A percentile compares a stretch with the other conserved stretches of the same genome.
These are phyloP conservation scores for Colletotrichum sp. DNA, from an alignment of 2,329 filamentous ascomycete genomes.

Conservation along the genomic window DNA sequence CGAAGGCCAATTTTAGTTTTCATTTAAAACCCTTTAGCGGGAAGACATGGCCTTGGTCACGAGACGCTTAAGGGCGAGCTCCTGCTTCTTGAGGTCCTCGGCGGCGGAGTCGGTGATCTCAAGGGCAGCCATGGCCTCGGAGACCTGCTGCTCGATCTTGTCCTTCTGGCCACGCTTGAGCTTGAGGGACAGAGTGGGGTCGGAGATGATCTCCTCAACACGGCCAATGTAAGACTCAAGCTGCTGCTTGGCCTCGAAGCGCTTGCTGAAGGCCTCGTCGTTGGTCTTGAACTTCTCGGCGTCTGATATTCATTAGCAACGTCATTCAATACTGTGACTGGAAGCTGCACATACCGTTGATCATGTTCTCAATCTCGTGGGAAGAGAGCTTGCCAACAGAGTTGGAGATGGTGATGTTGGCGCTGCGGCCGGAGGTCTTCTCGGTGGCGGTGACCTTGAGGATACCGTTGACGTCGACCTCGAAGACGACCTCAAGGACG, in stretches of 20 bases:
- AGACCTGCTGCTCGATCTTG: slow-evolving; percentile 97
- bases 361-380: slow-evolving; percentile 96
- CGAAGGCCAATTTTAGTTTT: not conserved
- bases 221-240: slow-evolving; percentile 98
- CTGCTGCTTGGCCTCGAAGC: slow-evolving; percentile 98
- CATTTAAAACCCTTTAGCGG: slow-evolving; percentile 62
- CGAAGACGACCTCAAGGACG: slow-evolving; percentile 96
- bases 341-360: slow-evolving; percentile 65
- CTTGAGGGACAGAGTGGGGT: slow-evolving; percentile 94
- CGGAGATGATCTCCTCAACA: slow-evolving; percentile 98
- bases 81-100: slow-evolving; percentile 99
- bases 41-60: slow-evolving; percentile 98
- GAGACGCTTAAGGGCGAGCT: slow-evolving; percentile 94
- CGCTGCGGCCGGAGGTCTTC: slow-evolving; percentile 96
- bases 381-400: slow-evolving; percentile 98
- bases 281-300: slow-evolving; percentile 98
- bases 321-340: slow-evolving; percentile 11
- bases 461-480: slow-evolving; percentile 99
- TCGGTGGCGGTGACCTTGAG: slow-evolving; percentile 99
- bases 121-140: slow-evolving; percentile 96
- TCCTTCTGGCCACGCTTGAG: slow-evolving; percentile 99
- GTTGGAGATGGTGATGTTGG: slow-evolving; percentile 99
- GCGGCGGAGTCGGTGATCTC: slow-evolving; percentile 91
- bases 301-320: slow-evolving; percentile 51
- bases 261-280: slow-evolving; percentile 99